These are phyloP conservation scores for Zea luxurians DNA, from an alignment of 176 grass and related monocot species.

Conservation along the genomic window DNA sequence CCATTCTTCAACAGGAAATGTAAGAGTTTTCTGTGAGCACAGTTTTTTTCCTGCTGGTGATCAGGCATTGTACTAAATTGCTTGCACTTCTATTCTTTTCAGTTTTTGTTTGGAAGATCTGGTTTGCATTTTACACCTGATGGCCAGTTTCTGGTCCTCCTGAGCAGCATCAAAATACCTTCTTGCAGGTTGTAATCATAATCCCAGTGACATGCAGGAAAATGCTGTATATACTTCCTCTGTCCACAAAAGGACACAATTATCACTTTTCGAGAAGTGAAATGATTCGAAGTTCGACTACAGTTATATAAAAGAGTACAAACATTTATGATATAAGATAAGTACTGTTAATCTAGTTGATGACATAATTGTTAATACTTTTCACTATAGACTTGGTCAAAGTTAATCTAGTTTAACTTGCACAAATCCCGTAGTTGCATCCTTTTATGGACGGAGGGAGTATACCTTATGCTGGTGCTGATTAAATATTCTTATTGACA, in stretches of 20 bases:
- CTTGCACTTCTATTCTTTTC: constrained; percentile 35
- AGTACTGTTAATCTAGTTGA: background rate
- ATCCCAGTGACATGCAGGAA: constrained; percentile 14
- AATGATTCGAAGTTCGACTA: background rate
- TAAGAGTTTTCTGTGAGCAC: constrained; percentile 44
- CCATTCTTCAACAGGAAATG: constrained; percentile 50
- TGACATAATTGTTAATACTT: background rate
- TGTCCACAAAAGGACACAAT: background rate
- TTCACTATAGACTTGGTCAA: background rate
- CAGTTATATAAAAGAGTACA: background rate
- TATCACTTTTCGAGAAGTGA: background rate
- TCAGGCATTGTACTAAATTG: constrained; percentile 11
- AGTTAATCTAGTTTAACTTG: background rate
- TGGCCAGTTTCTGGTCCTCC: constrained; percentile 60
- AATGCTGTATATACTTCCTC: constrained; percentile 30
- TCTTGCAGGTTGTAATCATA: constrained; percentile 77
- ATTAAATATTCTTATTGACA: constrained; percentile 47
- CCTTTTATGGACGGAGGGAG: background rate
- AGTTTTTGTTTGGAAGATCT: constrained; percentile 61
- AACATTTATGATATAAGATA: background rate
- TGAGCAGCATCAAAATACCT: constrained; percentile 60
- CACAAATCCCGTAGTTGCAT: background rate
- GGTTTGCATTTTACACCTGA: constrained; percentile 77
- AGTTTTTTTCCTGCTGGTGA: background rate
- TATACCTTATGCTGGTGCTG: constrained; percentile 31